Evolutionary conservation across 768 basidiomycete genomes (phyloP), one percentile per base, ranked within the genome.

Genomic region (Pleurotus platypus): DNA sequence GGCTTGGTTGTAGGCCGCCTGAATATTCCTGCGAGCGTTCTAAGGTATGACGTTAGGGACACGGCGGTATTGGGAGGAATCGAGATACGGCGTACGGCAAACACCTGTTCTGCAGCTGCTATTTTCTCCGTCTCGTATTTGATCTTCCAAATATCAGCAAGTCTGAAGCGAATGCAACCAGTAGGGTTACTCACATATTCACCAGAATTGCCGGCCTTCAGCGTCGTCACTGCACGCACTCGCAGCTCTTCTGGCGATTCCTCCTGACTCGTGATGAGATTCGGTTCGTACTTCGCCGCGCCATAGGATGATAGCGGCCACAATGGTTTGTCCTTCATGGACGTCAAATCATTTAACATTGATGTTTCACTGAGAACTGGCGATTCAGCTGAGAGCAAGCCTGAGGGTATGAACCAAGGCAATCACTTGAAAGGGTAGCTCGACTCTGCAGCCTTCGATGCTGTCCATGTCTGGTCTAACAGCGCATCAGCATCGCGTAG

Each of bases 271-370:
- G 71, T 56, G 15, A 97, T 68, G 4, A 95, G 61, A 18, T 75
- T 81, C 0, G 84, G 84, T 61, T 93, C 91, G 58, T 79, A 64
- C 66, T 94, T 96, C 3, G 84, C 82, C 18, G 90, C 83, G 0
- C 79, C 92, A 66, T 90, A 95, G 0, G 83, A 87, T 0, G 90
- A 86, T 0, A 95, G 72, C 12, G 88, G 87, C 87, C 90, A 97
- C 11, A 78, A 45, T 0, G 93, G 94, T 64, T 84, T 87, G 13
- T 94, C 92, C 18, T 71, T 74, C 18, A 67, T 65, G 2, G 71
- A 72, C 1, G 79, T 82, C 6, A 95, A 67, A 61, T 95, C 94
- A 30, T 72, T 71, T n/a, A 66, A 67, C 45, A 96, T 80, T 2
- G 77, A 72, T 11, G 92, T 86, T 16, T 73, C 66, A 24, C 92